Evolutionary conservation across 2,329 filamentous ascomycete species (phyloP).

Genomic region (Fusarium gaditjirri): DNA sequence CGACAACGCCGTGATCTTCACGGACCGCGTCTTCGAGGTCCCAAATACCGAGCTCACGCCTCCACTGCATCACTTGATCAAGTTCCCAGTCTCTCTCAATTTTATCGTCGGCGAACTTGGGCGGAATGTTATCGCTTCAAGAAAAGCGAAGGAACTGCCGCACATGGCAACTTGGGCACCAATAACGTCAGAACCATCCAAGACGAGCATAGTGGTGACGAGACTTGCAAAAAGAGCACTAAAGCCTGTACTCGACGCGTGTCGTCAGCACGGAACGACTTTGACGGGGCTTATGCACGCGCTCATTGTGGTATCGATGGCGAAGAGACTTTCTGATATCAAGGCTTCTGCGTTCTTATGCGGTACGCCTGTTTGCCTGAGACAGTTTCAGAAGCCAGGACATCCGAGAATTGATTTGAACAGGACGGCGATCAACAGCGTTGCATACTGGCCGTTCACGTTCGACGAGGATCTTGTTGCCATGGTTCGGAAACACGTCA

Average conservation of each 20-base stretch:
- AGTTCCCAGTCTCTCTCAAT: background rate
- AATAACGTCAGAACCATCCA: background rate
- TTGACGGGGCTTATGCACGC: conserved; percentile 12
- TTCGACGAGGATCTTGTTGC: background rate
- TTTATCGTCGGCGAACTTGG: background rate
- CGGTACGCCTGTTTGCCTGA: conserved; percentile 10
- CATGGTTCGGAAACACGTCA: background rate
- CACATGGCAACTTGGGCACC: conserved; percentile 16
- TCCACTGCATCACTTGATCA: background rate
- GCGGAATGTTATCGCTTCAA: background rate
- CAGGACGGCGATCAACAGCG: conserved; percentile 3
- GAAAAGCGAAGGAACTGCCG: background rate
- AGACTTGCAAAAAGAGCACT: background rate
- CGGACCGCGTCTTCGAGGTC: conserved; percentile 4
- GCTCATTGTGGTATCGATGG: conserved; percentile 3
- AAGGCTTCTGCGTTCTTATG: conserved; percentile 5
- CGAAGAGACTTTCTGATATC: background rate
- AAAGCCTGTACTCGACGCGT: background rate
- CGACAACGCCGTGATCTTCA: background rate
- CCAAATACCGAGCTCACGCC: background rate
- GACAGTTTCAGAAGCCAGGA: background rate
- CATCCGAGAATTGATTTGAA: background rate
- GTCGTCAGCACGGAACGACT: conserved; percentile 9
- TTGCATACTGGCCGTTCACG: background rate
- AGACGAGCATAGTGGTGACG: background rate